Percentiles rank a stretch among this genome's conserved stretches.
Evolutionary conservation across 2,329 filamentous ascomycete genomes (phyloP).

Genomic region (Venturia oleaginea): DNA sequence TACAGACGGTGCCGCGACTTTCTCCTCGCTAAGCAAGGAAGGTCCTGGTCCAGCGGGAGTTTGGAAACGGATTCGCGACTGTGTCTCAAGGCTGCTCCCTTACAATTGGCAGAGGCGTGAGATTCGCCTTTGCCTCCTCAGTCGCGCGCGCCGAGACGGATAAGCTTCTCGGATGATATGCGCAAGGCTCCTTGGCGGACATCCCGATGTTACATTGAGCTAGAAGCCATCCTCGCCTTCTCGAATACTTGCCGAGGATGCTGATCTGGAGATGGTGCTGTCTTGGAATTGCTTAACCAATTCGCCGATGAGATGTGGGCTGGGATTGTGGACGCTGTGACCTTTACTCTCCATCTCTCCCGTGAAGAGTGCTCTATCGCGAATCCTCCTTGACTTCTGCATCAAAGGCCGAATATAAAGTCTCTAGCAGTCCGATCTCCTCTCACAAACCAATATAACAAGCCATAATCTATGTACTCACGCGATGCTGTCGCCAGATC

Average conservation of each 20-base stretch:
- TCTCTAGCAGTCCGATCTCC: no score
- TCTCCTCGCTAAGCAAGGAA: not conserved
- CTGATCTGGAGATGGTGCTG: not conserved
- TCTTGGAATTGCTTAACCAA: not conserved
- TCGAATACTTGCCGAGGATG: conserved; percentile 1
- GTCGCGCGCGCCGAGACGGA: conserved; percentile 1
- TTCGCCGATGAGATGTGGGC: no score
- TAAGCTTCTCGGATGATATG: not conserved
- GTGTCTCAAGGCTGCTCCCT: not conserved
- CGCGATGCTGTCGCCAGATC: not conserved
- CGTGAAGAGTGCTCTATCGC: no score
- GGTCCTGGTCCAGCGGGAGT: not conserved
- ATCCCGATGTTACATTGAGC: not conserved
- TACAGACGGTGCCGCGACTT: not conserved
- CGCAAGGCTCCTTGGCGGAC: not conserved
- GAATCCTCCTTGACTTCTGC: no score
- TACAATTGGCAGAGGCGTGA: not conserved
- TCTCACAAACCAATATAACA: no score
- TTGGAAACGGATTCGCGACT: not conserved
- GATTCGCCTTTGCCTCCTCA: not conserved
- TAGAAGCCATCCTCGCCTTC: not conserved
- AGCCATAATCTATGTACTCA: no score
- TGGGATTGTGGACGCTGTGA: no score
- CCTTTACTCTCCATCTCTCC: no score
- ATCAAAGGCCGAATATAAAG: no score